Evolutionary conservation across 768 basidiomycete species (phyloP).

Genomic region (Rhizopogon sp.): DNA sequence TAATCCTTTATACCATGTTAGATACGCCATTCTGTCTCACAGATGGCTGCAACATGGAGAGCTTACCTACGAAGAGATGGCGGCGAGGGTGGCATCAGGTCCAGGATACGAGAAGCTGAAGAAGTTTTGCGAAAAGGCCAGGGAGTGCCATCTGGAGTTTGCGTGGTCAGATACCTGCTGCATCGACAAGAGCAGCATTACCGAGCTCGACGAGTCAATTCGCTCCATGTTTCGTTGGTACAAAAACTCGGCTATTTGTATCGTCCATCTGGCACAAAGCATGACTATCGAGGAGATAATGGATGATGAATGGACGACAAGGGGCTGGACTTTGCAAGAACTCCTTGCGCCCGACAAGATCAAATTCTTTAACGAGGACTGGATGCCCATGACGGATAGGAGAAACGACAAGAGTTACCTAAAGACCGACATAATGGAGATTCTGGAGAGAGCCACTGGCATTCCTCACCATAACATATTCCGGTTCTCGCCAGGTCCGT

Average conservation of each 20-base stretch:
- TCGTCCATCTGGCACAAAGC: slow-evolving; percentile 15
- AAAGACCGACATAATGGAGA: slow-evolving; percentile 2
- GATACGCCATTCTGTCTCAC: slow-evolving; percentile 4
- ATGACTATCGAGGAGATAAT: slow-evolving; percentile 4
- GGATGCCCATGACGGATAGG: slow-evolving; percentile 7
- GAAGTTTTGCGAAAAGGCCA: slow-evolving; percentile 11
- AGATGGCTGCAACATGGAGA: slow-evolving; percentile 2
- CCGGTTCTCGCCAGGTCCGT: slow-evolving; percentile 1
- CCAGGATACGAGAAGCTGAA: background rate
- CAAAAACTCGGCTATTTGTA: slow-evolving; percentile 15
- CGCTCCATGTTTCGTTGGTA: slow-evolving; percentile 26
- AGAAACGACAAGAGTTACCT: slow-evolving; percentile 11
- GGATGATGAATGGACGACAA: background rate
- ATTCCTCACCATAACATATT: no score
- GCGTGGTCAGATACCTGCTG: slow-evolving; percentile 19
- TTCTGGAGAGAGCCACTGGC: background rate
- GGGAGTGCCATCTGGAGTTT: slow-evolving; percentile 11
- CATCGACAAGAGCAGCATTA: slow-evolving; percentile 11
- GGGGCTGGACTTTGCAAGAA: slow-evolving; percentile 16
- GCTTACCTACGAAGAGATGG: background rate
- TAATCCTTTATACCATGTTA: background rate
- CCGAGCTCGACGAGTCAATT: slow-evolving; percentile 21
- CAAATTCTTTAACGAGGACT: slow-evolving; percentile 13
- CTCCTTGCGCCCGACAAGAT: slow-evolving; percentile 7
- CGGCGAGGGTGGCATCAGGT: background rate